Conservation (phyloP, 139 green algal genomes). For the Closterium sp. region DNA sequence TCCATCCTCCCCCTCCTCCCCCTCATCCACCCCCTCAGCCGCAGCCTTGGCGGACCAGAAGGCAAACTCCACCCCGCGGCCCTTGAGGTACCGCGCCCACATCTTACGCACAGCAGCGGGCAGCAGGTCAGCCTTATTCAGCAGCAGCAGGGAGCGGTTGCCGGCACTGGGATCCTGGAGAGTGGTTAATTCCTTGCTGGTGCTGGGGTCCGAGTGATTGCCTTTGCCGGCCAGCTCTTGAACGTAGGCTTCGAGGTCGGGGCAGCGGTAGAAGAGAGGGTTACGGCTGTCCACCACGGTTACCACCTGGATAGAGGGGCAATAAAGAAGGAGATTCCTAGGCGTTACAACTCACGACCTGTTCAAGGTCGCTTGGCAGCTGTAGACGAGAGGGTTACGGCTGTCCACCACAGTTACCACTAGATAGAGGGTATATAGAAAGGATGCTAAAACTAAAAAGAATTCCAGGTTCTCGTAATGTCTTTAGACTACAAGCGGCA, state of each 20-base stretch:
- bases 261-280: constrained; percentile 86
- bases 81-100: constrained; percentile 89
- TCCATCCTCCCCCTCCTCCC: no score
- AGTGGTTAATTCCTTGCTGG: no score
- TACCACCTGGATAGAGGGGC: constrained; percentile 27
- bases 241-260: constrained; percentile 69
- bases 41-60: constrained; percentile 55
- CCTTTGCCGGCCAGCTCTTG: neutral
- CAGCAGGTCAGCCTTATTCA: constrained; percentile 98
- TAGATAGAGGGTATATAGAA: neutral
- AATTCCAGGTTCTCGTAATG: no score
- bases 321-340: no score
- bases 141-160: constrained; percentile 70
- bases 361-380: no score
- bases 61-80: constrained; percentile 48
- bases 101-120: constrained; percentile 46
- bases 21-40: neutral
- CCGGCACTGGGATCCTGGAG: no score
- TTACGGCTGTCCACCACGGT: constrained; percentile 93
- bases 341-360: no score
- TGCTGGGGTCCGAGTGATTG: neutral
- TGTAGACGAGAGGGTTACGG: constrained; percentile 90
- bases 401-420: constrained; percentile 86
- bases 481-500: no score
- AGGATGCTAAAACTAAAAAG: no score